Evolutionary conservation across 2,329 filamentous ascomycete genomes (phyloP).

Genomic region (Cladobotryum protrusum): DNA sequence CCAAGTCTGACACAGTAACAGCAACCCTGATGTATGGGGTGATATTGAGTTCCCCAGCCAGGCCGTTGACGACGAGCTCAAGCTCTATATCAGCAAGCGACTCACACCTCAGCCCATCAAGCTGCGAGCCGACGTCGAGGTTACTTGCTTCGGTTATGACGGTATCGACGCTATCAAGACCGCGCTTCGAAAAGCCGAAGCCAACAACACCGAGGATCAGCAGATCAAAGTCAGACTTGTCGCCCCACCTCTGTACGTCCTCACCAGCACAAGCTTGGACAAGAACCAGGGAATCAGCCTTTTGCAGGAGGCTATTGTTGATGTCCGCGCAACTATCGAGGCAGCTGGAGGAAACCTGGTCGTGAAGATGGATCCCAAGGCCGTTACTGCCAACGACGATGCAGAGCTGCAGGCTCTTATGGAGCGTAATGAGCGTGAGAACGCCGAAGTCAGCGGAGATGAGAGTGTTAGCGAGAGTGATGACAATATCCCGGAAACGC

Average conservation of each 20-base stretch:
- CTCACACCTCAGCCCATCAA: conserved; percentile 98
- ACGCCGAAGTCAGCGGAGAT: conserved; percentile 95
- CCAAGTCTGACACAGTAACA: conserved; percentile 29
- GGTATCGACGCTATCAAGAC: conserved; percentile 97
- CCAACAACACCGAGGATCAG: conserved; percentile 82
- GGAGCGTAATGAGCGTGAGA: conserved; percentile 98
- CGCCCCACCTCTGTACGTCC: conserved; percentile 92
- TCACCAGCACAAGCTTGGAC: conserved; percentile 92
- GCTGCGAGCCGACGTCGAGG: conserved; percentile 94
- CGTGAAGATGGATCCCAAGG: conserved; percentile 98
- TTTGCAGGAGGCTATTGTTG: conserved; percentile 82
- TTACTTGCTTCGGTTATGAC: conserved; percentile 92
- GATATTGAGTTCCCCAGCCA: conserved; percentile 85
- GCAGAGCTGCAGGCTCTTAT: conserved; percentile 95
- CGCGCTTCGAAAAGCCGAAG: conserved; percentile 84
- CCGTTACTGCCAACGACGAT: conserved; percentile 96
- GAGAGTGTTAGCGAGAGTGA: conserved; percentile 95
- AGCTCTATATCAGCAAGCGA: conserved; percentile 93
- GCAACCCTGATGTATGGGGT: conserved; percentile 92
- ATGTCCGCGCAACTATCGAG: conserved; percentile 77
- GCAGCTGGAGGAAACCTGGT: conserved; percentile 70
- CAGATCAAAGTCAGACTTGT: conserved; percentile 98
- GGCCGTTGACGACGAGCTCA: conserved; percentile 79
- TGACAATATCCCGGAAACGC: conserved; percentile 56
- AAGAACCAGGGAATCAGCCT: conserved; percentile 79